These are phyloP conservation scores for Thraustotheca clavata DNA, from an alignment of 352 stramenopile genomes.

Conservation along the genomic window DNA sequence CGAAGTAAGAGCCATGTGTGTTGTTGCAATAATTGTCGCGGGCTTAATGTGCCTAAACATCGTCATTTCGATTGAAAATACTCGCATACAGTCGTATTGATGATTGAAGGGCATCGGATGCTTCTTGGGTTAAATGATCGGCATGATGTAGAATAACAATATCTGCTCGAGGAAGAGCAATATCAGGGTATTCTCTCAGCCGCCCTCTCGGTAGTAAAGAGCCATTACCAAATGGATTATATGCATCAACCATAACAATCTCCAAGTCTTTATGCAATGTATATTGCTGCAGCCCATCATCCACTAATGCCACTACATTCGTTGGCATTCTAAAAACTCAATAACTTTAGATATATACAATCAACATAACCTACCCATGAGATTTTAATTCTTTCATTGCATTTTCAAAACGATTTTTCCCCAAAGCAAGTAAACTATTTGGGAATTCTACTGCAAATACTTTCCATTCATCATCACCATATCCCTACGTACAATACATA, in stretches of 20 bases:
- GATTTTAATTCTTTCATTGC: not conserved
- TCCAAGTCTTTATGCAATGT: conserved; percentile 47
- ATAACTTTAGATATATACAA: not conserved
- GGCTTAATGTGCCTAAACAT: not conserved
- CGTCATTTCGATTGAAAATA: not conserved
- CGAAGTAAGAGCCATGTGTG: conserved; percentile 34
- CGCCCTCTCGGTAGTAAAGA: conserved; percentile 44
- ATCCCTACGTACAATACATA: conserved; percentile 30
- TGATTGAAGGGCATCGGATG: not conserved
- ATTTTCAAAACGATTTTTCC: conserved; percentile 25
- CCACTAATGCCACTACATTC: conserved; percentile 27
- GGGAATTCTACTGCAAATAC: conserved; percentile 43
- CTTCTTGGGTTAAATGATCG: conserved; percentile 15
- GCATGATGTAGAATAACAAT: conserved; percentile 55
- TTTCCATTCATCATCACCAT: conserved; percentile 62
- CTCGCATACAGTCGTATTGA: not conserved
- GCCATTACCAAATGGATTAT: conserved; percentile 61
- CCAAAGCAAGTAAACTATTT: conserved; percentile 32
- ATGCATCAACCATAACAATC: conserved; percentile 60
- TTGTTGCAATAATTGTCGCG: conserved; percentile 36
- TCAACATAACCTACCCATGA: not conserved
- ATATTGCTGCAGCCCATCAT: conserved; percentile 70
- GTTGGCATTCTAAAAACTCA: not conserved
- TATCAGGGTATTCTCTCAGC: conserved; percentile 36
- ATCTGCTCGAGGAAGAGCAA: conserved; percentile 39